These are phyloP conservation scores for Sporisorium reilianum DNA, from an alignment of 1,284 basidiomycete genomes.

Conservation along the genomic window DNA sequence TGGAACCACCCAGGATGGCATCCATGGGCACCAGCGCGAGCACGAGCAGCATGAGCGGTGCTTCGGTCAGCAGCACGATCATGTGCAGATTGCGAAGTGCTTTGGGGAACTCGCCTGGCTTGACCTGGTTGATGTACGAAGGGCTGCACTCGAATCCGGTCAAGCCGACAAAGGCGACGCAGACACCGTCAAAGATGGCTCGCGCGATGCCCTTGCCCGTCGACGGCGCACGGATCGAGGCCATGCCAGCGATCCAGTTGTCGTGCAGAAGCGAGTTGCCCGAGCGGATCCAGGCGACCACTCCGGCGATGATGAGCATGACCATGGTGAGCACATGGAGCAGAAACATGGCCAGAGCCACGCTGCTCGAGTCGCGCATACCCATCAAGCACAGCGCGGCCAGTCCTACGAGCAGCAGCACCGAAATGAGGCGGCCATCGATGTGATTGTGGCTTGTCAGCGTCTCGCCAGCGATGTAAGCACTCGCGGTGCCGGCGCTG, in stretches of 20 bases:
- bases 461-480: slow-evolving; percentile 49
- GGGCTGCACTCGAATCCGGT: slow-evolving; percentile 59
- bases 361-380: slow-evolving; percentile 46
- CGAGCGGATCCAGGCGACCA: slow-evolving; percentile 39
- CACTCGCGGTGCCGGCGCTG: slow-evolving; percentile 51
- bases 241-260: slow-evolving; percentile 50
- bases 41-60: slow-evolving; percentile 54
- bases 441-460: slow-evolving; percentile 8
- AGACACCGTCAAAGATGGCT: slow-evolving; percentile 53
- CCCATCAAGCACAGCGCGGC: slow-evolving; percentile 42
- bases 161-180: slow-evolving; percentile 57
- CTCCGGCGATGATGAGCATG: slow-evolving; percentile 53
- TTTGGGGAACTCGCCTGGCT: slow-evolving; percentile 46
- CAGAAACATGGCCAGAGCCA: slow-evolving; percentile 53
- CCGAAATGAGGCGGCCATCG: slow-evolving; percentile 38
- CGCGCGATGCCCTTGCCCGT: slow-evolving; percentile 42
- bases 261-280: slow-evolving; percentile 39
- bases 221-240: slow-evolving; percentile 11
- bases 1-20: slow-evolving; percentile 35
- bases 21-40: slow-evolving; percentile 47
- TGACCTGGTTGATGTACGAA: slow-evolving; percentile 53
- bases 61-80: slow-evolving; percentile 45
- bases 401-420: slow-evolving; percentile 47
- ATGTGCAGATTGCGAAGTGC: slow-evolving; percentile 55
- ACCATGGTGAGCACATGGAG: slow-evolving; percentile 54